Percentiles rank a stretch among this genome's conserved stretches.
These are phyloP conservation scores for Gnetum montanum DNA, from an alignment of 75 land plant species.

Conservation along the genomic window DNA sequence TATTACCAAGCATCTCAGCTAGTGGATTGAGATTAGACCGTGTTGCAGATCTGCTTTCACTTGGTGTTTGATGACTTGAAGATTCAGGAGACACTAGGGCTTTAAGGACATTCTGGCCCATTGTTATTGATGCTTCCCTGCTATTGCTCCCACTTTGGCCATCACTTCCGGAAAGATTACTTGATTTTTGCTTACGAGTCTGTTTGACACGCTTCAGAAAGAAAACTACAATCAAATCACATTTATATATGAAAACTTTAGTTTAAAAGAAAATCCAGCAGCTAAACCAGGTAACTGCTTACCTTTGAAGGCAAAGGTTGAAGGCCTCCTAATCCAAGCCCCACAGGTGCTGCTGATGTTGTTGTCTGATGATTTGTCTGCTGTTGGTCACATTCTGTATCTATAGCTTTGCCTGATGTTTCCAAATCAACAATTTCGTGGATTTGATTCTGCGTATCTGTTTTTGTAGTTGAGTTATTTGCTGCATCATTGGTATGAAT, in stretches of 20 bases:
- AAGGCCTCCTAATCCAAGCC: constrained; percentile 71
- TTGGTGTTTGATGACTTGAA: not conserved
- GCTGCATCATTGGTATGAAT: not conserved
- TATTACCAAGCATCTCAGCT: constrained; percentile 3
- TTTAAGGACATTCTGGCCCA: constrained; percentile 31
- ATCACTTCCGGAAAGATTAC: not conserved
- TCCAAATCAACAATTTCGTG: too few species aligned
- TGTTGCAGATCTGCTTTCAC: not conserved
- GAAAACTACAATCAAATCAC: too few species aligned
- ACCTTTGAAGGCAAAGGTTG: constrained; percentile 58
- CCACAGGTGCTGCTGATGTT: constrained; percentile 42
- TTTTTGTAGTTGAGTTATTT: too few species aligned
- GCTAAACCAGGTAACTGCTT: not conserved
- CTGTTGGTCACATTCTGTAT: not conserved
- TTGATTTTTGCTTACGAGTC: not conserved
- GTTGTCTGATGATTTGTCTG: not conserved
- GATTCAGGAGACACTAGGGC: constrained; percentile 20
- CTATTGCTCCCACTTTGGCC: not conserved
- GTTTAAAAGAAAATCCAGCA: not conserved
- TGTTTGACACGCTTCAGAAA: constrained; percentile 7
- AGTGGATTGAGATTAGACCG: not conserved
- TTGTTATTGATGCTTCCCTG: constrained; percentile 12
- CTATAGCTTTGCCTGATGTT: not conserved
- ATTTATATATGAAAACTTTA: not conserved
- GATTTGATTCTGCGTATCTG: too few species aligned